These are phyloP conservation scores for Trichoderma brevicompactum DNA, from an alignment of 2,329 filamentous ascomycete genomes.

Conservation along the genomic window DNA sequence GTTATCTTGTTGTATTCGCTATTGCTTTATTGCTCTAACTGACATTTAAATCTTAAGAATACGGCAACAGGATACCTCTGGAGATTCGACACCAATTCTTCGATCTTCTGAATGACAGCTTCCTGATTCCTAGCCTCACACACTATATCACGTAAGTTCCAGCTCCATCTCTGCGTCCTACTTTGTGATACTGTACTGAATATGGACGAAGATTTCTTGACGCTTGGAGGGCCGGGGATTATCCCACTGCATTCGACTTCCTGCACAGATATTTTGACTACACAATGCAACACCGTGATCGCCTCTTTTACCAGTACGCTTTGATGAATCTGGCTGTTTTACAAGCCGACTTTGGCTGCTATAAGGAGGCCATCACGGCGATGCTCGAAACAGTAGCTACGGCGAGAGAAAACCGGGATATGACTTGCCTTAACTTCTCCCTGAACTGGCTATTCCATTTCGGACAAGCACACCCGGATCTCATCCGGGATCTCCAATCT, in stretches of 20 bases:
- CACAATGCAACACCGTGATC: constrained; percentile 82
- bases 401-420: constrained; percentile 91
- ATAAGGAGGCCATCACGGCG: constrained; percentile 84
- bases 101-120: constrained; percentile 68
- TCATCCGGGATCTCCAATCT: constrained; percentile 71
- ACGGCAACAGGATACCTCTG: constrained; percentile 76
- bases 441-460: constrained; percentile 97
- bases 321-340: constrained; percentile 90
- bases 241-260: constrained; percentile 85
- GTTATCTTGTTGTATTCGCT: background rate
- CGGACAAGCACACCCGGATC: constrained; percentile 77
- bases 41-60: constrained; percentile 51
- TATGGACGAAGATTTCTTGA: constrained; percentile 72
- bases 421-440: constrained; percentile 90
- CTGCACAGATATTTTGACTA: constrained; percentile 97
- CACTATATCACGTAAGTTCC: constrained; percentile 70
- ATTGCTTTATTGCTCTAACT: constrained; percentile 11
- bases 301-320: constrained; percentile 91
- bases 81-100: constrained; percentile 74
- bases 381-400: constrained; percentile 95
- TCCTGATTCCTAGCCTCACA: constrained; percentile 70
- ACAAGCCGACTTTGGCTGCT: constrained; percentile 93
- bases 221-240: constrained; percentile 89
- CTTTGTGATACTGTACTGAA: constrained; percentile 29
- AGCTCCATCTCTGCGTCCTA: background rate